phyloP scores from a whole-genome alignment of 2,329 filamentous ascomycete genomes.

The Fusarium buharicum region DNA sequence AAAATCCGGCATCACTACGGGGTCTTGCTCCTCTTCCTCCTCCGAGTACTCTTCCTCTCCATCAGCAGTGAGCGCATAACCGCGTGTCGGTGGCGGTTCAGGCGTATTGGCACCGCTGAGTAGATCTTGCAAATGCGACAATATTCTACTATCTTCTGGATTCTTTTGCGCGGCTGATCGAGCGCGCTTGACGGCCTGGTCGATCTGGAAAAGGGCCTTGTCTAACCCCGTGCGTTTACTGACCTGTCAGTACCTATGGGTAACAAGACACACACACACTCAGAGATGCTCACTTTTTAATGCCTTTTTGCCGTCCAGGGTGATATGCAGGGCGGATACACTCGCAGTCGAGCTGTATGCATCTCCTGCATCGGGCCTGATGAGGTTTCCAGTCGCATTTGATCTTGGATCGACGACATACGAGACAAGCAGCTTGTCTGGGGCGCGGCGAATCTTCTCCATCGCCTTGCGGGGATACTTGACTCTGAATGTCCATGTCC shows the following conservation, averaged over 20 bases:
- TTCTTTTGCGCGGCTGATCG: conserved; percentile 56
- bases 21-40: conserved; percentile 44
- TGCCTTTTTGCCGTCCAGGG: conserved; percentile 77
- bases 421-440: conserved; percentile 67
- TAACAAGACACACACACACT: neutral
- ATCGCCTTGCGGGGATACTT: conserved; percentile 33
- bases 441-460: conserved; percentile 45
- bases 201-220: conserved; percentile 78
- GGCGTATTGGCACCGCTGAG: conserved; percentile 48
- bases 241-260: conserved; percentile 18
- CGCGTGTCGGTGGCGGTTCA: conserved; percentile 32
- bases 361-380: conserved; percentile 68
- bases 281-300: conserved; percentile 72
- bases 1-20: conserved; percentile 42
- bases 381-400: conserved; percentile 69
- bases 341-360: conserved; percentile 65
- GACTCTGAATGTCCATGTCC: conserved; percentile 19
- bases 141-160: conserved; percentile 58
- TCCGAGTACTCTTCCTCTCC: conserved; percentile 49
- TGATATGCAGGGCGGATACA: conserved; percentile 79
- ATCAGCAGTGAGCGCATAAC: conserved; percentile 27
- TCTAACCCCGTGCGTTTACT: conserved; percentile 80
- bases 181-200: conserved; percentile 72
- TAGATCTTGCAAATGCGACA: conserved; percentile 56
- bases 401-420: conserved; percentile 74